phyloP scores from a whole-genome alignment of 2,329 filamentous ascomycete species.

The Hypoxylon sp. region DNA sequence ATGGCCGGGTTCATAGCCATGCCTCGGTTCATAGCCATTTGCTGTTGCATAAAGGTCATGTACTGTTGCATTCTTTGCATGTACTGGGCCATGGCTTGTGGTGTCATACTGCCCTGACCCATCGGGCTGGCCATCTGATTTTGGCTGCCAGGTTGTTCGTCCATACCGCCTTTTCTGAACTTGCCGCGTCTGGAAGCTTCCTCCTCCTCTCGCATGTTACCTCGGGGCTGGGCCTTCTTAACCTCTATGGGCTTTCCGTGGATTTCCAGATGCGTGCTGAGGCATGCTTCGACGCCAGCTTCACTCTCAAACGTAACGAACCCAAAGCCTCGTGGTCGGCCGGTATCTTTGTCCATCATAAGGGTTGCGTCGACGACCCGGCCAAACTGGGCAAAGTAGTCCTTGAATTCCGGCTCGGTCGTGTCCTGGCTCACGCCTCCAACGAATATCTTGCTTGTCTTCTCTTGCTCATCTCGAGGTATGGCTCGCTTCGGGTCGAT shows the following conservation, averaged over 20 bases:
- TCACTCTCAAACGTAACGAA: constrained; percentile 99
- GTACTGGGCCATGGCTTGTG: constrained; percentile 98
- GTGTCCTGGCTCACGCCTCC: constrained; percentile 98
- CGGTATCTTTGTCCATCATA: constrained; percentile 99
- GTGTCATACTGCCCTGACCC: constrained; percentile 77
- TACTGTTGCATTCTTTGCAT: constrained; percentile 99
- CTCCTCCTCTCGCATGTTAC: constrained; percentile 93
- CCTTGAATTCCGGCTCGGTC: constrained; percentile 94
- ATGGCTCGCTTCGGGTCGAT: constrained; percentile 99
- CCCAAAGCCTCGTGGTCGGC: constrained; percentile 94
- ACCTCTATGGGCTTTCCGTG: constrained; percentile 97
- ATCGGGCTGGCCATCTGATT: constrained; percentile 53
- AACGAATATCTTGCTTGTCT: constrained; percentile 98
- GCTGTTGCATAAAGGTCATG: constrained; percentile 94
- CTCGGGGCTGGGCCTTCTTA: constrained; percentile 95
- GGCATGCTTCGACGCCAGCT: constrained; percentile 90
- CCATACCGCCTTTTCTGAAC: constrained; percentile 69
- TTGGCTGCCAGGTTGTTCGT: constrained; percentile 54
- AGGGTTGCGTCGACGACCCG: constrained; percentile 96
- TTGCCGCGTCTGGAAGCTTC: constrained; percentile 75
- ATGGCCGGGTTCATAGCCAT: constrained; percentile 82
- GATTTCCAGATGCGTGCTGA: constrained; percentile 88
- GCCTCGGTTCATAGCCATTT: constrained; percentile 86
- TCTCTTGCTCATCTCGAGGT: constrained; percentile 96
- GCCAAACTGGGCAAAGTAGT: constrained; percentile 97